Conservation (phyloP, 2,329 filamentous ascomycete genomes). For the Cordyceps farinosa region DNA sequence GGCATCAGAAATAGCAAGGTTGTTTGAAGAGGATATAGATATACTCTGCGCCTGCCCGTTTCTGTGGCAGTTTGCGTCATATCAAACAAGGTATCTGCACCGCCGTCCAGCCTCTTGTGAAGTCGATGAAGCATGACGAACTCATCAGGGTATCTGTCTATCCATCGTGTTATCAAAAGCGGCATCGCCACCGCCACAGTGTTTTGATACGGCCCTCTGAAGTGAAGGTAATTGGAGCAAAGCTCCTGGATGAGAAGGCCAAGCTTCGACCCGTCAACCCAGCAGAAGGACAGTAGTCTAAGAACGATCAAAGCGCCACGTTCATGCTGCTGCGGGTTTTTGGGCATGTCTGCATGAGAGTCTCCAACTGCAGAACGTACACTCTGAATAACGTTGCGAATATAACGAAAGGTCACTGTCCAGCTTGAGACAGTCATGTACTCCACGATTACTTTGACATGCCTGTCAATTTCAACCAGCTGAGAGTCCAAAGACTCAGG, state of each 20-base stretch:
- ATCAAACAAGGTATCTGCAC: constrained; percentile 65
- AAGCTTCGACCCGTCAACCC: constrained; percentile 61
- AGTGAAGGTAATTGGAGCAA: constrained; percentile 63
- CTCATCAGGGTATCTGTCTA: constrained; percentile 61
- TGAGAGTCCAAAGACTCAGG: constrained; percentile 31
- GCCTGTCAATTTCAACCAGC: constrained; percentile 48
- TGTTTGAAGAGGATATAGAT: constrained; percentile 61
- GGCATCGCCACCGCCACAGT: constrained; percentile 61
- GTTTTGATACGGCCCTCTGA: constrained; percentile 61
- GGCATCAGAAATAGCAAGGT: constrained; percentile 61
- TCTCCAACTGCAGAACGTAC: constrained; percentile 45
- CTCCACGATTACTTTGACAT: constrained; percentile 56
- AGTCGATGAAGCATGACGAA: constrained; percentile 61
- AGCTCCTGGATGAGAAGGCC: constrained; percentile 62
- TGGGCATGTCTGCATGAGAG: constrained; percentile 31
- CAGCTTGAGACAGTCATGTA: constrained; percentile 64
- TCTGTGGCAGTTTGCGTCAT: constrained; percentile 63
- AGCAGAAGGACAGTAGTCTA: constrained; percentile 59
- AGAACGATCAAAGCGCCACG: constrained; percentile 51
- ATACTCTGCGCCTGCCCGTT: constrained; percentile 50
- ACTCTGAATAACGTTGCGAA: constrained; percentile 50
- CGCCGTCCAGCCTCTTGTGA: constrained; percentile 60
- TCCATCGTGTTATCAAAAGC: constrained; percentile 61
- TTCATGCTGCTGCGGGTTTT: constrained; percentile 48
- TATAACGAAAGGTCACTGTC: constrained; percentile 55